These are phyloP conservation scores for Rosellinia necatrix DNA, from an alignment of 2,329 filamentous ascomycete species.

Conservation along the genomic window DNA sequence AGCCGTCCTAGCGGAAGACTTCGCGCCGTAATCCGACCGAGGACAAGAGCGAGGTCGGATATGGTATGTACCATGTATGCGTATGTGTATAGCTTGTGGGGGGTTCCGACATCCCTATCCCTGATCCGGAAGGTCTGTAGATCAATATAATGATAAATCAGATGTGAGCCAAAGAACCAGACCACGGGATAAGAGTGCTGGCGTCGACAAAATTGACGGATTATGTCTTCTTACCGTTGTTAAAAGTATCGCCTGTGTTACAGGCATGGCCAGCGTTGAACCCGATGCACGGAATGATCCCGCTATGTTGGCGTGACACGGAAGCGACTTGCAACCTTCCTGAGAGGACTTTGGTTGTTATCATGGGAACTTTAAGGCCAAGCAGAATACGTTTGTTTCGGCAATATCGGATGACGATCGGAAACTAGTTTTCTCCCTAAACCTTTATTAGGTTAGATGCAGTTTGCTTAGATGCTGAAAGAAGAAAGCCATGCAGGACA, in stretches of 20 bases:
- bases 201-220: background rate
- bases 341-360: too few relatives aligned
- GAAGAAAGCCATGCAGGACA: too few relatives aligned
- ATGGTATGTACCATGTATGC: too few relatives aligned
- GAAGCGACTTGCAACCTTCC: too few relatives aligned
- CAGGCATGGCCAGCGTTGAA: too few relatives aligned
- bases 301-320: background rate
- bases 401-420: background rate
- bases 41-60: too few relatives aligned
- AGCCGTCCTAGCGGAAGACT: too few relatives aligned
- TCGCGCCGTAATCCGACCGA: too few relatives aligned
- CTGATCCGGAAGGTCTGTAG: slow-evolving; percentile 15
- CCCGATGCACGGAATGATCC: slow-evolving; percentile 6
- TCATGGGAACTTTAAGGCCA: background rate
- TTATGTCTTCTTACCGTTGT: background rate
- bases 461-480: too few relatives aligned
- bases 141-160: background rate
- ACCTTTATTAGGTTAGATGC: background rate
- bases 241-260: too few relatives aligned
- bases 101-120: background rate
- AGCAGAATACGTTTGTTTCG: background rate
- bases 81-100: too few relatives aligned
- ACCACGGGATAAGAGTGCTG: background rate
- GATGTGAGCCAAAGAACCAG: background rate
- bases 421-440: background rate